phyloP scores from a whole-genome alignment of 2,329 filamentous ascomycete genomes.

The Colletotrichum sp. region DNA sequence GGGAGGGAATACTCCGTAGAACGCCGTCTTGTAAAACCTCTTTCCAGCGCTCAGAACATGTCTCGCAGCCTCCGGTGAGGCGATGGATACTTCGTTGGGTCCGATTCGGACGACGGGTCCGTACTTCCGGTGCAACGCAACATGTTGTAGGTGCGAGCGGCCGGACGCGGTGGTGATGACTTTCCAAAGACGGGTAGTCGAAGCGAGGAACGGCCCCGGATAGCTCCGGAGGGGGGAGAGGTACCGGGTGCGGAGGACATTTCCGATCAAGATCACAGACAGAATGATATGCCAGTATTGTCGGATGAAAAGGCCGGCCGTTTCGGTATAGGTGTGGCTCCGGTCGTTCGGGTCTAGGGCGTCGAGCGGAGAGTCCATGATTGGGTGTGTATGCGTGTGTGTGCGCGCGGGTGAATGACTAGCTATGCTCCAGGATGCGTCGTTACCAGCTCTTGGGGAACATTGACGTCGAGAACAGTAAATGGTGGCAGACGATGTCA shows the following conservation, averaged over 20 bases:
- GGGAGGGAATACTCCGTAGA: slow-evolving; percentile 60
- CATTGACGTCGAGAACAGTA: background rate
- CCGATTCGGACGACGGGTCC: slow-evolving; percentile 36
- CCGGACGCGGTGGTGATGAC: slow-evolving; percentile 40
- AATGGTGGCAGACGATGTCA: background rate
- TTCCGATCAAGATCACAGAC: slow-evolving; percentile 36
- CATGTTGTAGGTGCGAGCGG: slow-evolving; percentile 47
- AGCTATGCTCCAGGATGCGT: background rate
- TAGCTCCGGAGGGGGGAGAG: slow-evolving; percentile 69
- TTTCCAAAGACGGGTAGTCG: slow-evolving; percentile 47
- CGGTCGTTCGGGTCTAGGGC: background rate
- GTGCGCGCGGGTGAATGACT: background rate
- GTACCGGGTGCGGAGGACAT: slow-evolving; percentile 52
- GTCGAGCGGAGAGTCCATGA: background rate
- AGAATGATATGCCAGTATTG: slow-evolving; percentile 48
- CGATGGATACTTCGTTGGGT: slow-evolving; percentile 34
- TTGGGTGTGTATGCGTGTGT: background rate
- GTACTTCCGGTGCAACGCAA: slow-evolving; percentile 41
- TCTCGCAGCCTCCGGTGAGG: slow-evolving; percentile 40
- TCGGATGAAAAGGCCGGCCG: background rate
- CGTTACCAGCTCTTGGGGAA: background rate
- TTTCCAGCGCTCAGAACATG: slow-evolving; percentile 53
- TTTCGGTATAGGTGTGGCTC: background rate
- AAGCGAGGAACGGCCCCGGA: slow-evolving; percentile 74
- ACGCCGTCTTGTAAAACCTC: slow-evolving; percentile 57